Conservation (phyloP, 2,329 filamentous ascomycete species). For the Talaromyces pinophilus region DNA sequence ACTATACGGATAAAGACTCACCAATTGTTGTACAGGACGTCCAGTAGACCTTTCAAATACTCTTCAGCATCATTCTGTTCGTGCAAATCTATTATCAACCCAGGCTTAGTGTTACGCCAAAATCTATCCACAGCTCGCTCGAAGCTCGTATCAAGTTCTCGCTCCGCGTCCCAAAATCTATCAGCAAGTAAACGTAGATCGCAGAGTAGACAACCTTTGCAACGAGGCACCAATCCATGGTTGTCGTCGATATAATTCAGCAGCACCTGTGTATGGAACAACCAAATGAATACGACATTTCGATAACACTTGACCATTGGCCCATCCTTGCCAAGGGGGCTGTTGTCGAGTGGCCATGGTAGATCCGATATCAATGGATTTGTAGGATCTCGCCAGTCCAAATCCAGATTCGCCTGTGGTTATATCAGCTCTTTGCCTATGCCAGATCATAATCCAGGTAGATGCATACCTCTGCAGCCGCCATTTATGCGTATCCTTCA, state of each 20-base stretch:
- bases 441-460: neutral
- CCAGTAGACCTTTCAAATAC: slow-evolving; percentile 26
- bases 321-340: too few species aligned
- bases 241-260: slow-evolving; percentile 27
- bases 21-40: neutral
- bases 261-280: slow-evolving; percentile 32
- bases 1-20: neutral
- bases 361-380: neutral
- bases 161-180: neutral
- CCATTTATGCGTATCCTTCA: slow-evolving; percentile 2
- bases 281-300: slow-evolving; percentile 29
- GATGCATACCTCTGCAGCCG: neutral
- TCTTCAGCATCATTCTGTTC: slow-evolving; percentile 26
- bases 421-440: neutral
- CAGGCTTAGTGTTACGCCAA: neutral
- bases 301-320: slow-evolving; percentile 31
- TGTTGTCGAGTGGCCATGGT: slow-evolving; percentile 5
- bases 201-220: slow-evolving; percentile 25
- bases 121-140: neutral
- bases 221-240: neutral
- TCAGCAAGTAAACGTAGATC: slow-evolving; percentile 18
- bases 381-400: neutral
- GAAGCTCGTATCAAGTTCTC: neutral
- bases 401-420: neutral
- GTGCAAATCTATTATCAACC: neutral